Evolutionary conservation across 768 basidiomycete genomes (phyloP).

Genomic region (Trametes cingulata): DNA sequence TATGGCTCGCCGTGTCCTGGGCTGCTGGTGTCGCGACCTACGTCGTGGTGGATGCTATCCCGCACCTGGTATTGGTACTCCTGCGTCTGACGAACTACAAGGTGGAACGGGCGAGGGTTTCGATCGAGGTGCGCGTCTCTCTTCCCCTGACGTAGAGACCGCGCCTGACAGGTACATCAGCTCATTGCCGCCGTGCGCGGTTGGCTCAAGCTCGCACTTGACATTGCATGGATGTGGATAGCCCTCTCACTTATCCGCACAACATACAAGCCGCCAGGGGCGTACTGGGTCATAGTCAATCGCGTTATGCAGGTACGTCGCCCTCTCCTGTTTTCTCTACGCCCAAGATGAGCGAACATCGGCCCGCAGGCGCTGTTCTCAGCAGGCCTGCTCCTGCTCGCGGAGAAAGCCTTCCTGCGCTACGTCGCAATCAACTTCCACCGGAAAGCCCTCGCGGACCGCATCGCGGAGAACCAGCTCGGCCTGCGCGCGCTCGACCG

Average conservation of each 20-base stretch:
- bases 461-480: conserved; percentile 66
- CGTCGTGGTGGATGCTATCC: conserved; percentile 63
- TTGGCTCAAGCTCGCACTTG: conserved; percentile 72
- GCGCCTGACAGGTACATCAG: conserved; percentile 34
- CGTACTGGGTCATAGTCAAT: conserved; percentile 70
- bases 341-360: conserved; percentile 39
- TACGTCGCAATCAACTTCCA: conserved; percentile 83
- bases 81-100: conserved; percentile 58
- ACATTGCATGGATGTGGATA: conserved; percentile 75
- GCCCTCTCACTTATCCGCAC: conserved; percentile 61
- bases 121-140: conserved; percentile 55
- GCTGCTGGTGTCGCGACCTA: conserved; percentile 60
- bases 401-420: conserved; percentile 64
- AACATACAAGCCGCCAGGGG: conserved; percentile 57
- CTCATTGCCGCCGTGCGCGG: conserved; percentile 65
- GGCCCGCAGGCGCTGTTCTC: conserved; percentile 46
- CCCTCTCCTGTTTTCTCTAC: conserved; percentile 20
- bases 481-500: conserved; percentile 71
- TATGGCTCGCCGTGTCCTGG: conserved; percentile 73
- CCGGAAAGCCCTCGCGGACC: conserved; percentile 71
- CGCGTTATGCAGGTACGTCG: conserved; percentile 64
- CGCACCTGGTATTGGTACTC: conserved; percentile 53
- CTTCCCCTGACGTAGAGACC: not conserved
- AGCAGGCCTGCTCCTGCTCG: conserved; percentile 44
- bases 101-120: conserved; percentile 65